These are phyloP conservation scores for Eustoma russellianum DNA, from an alignment of 257 asterid species.

Conservation along the genomic window DNA sequence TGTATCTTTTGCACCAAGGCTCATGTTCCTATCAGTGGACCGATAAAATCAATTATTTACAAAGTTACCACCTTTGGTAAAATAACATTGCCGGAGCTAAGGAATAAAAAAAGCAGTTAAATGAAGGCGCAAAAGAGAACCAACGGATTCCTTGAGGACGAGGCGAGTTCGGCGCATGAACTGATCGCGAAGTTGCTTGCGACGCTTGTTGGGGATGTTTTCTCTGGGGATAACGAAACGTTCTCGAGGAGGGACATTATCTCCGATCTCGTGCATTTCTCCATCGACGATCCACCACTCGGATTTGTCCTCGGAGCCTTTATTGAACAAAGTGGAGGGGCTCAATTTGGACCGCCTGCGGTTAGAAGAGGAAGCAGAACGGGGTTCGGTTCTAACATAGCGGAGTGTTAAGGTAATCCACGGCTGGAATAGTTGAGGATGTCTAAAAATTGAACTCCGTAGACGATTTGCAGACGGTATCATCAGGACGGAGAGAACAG, in stretches of 20 bases:
- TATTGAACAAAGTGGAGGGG: slow-evolving; percentile 52
- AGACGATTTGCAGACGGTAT: slow-evolving; percentile 37
- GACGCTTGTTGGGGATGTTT: slow-evolving; percentile 80
- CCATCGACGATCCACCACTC: slow-evolving; percentile 99
- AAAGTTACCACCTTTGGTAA: not conserved
- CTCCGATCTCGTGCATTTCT: slow-evolving; percentile 98
- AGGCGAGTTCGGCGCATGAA: slow-evolving; percentile 99
- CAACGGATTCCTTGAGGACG: slow-evolving; percentile 80
- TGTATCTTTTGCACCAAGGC: slow-evolving; percentile 91
- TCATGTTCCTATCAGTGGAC: slow-evolving; percentile 70
- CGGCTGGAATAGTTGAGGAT: slow-evolving; percentile 12
- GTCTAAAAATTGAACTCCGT: slow-evolving; percentile 12
- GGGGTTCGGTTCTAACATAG: slow-evolving; percentile 41
- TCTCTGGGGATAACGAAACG: slow-evolving; percentile 87
- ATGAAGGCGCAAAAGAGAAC: slow-evolving; percentile 15
- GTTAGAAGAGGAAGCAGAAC: slow-evolving; percentile 25
- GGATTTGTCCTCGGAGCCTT: slow-evolving; percentile 48
- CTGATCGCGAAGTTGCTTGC: slow-evolving; percentile 95
- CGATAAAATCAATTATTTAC: slow-evolving; percentile 2
- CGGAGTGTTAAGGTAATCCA: slow-evolving; percentile 32
- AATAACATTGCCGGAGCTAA: not conserved
- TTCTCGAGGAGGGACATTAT: slow-evolving; percentile 73
- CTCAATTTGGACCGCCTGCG: slow-evolving; percentile 66
- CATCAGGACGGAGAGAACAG: slow-evolving; percentile 19
- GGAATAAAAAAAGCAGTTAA: not conserved